Evolutionary conservation across 768 basidiomycete species (phyloP).

Genomic region (Naganishia randhawae): DNA sequence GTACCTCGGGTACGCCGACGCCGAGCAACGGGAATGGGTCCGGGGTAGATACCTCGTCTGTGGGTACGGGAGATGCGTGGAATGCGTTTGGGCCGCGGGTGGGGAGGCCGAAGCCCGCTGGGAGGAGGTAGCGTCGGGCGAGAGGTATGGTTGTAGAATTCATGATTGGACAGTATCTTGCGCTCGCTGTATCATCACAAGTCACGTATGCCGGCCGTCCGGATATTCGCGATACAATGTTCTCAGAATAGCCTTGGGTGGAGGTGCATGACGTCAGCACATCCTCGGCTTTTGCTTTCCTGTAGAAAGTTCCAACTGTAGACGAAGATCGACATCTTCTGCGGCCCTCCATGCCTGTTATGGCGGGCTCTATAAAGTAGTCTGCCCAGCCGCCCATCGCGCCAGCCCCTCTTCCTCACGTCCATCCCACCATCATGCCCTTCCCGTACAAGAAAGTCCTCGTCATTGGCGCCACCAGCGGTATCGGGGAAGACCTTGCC

Average conservation of each 20-base stretch:
- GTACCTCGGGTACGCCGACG: neutral
- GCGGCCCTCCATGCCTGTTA: no score
- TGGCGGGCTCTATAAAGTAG: no score
- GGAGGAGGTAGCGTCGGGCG: neutral
- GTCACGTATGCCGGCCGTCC: no score
- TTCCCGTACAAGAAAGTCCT: conserved; percentile 28
- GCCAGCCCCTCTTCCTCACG: neutral
- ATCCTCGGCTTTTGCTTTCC: neutral
- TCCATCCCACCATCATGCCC: conserved; percentile 57
- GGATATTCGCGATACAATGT: no score
- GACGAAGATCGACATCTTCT: no score
- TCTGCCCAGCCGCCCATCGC: no score
- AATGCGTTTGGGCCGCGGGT: conserved; percentile 20
- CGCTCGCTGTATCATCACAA: no score
- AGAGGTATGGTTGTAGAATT: no score
- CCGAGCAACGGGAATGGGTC: neutral
- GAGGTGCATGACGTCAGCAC: neutral
- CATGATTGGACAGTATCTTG: no score
- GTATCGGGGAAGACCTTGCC: conserved; percentile 30
- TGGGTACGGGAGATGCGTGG: conserved; percentile 9
- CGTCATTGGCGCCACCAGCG: conserved; percentile 28
- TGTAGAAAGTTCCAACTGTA: no score
- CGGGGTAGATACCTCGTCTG: neutral
- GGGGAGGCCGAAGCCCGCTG: conserved; percentile 19
- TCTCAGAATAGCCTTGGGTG: neutral